These are phyloP conservation scores for Neophaeococcomyces aloes DNA, from an alignment of 2,329 filamentous ascomycete genomes.

Conservation along the genomic window DNA sequence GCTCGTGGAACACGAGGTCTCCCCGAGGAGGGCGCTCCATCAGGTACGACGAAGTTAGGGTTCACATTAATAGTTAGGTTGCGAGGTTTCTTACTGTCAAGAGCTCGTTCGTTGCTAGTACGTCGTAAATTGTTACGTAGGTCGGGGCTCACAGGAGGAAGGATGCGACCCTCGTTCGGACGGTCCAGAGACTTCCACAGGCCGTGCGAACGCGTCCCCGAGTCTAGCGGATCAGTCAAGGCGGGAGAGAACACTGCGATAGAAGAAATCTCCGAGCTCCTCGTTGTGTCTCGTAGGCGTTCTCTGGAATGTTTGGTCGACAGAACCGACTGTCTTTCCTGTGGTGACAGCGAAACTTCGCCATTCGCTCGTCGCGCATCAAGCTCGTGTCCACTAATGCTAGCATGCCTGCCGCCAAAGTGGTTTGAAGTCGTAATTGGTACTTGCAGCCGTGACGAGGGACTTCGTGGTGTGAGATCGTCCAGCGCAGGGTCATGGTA, in stretches of 20 bases:
- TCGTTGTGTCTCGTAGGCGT: background rate
- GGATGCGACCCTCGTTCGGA: background rate
- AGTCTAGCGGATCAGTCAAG: background rate
- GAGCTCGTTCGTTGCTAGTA: background rate
- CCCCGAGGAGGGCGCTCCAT: background rate
- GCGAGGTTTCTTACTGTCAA: constrained; percentile 10
- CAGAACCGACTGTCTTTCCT: background rate
- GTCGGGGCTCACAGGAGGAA: background rate
- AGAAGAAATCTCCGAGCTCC: background rate
- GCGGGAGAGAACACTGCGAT: background rate
- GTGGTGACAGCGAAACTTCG: background rate
- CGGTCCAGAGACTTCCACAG: background rate
- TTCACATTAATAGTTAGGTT: constrained; percentile 17
- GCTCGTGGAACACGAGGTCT: constrained; percentile 7
- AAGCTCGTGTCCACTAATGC: background rate
- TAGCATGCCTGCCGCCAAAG: background rate
- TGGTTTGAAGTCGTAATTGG: background rate
- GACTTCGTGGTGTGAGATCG: background rate
- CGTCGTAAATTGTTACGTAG: background rate
- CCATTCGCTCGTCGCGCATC: background rate
- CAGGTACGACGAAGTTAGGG: background rate
- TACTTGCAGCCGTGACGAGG: too few species aligned
- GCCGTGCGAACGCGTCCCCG: background rate
- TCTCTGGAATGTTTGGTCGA: background rate
- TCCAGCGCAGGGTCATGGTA: too few species aligned